A percentile compares a stretch with the other conserved stretches of the same genome.
Conservation (phyloP, 176 grass and related monocot species). For the Musa itinerans region DNA sequence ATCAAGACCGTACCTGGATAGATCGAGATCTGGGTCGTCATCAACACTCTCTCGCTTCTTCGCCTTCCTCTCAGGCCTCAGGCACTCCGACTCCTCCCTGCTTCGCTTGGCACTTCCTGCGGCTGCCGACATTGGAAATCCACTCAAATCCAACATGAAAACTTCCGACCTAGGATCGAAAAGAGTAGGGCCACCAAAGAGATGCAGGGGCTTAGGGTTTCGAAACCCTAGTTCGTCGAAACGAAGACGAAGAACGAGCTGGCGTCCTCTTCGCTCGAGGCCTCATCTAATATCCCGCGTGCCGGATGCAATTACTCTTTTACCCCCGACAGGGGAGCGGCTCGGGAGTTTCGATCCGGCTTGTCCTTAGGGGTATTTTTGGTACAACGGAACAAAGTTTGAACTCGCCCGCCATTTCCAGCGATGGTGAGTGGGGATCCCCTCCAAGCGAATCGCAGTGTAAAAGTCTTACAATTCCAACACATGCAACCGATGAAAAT, state of each 20-base stretch:
- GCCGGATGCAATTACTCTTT: not conserved
- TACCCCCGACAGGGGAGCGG: not conserved
- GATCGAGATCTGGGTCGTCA: slow-evolving; percentile 13
- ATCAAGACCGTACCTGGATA: slow-evolving; percentile 5
- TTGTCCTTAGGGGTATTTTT: not conserved
- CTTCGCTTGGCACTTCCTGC: slow-evolving; percentile 6
- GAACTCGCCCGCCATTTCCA: no score
- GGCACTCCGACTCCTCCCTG: slow-evolving; percentile 3
- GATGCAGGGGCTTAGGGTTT: not conserved
- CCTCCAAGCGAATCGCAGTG: no score
- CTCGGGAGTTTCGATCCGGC: no score
- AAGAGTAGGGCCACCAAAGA: not conserved
- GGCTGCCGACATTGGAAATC: slow-evolving; percentile 1
- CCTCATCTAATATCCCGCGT: not conserved
- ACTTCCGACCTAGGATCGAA: no score
- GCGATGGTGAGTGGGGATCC: no score
- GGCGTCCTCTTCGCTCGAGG: not conserved
- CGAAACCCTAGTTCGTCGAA: no score
- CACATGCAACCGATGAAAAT: no score
- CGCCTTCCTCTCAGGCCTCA: slow-evolving; percentile 5
- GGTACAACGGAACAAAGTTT: not conserved
- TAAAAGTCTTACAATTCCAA: no score
- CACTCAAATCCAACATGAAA: slow-evolving; percentile 6
- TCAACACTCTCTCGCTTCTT: not conserved
- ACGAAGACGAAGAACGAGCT: not conserved